phyloP scores from a whole-genome alignment of 2,329 filamentous ascomycete genomes.

The Fusarium robinianum region DNA sequence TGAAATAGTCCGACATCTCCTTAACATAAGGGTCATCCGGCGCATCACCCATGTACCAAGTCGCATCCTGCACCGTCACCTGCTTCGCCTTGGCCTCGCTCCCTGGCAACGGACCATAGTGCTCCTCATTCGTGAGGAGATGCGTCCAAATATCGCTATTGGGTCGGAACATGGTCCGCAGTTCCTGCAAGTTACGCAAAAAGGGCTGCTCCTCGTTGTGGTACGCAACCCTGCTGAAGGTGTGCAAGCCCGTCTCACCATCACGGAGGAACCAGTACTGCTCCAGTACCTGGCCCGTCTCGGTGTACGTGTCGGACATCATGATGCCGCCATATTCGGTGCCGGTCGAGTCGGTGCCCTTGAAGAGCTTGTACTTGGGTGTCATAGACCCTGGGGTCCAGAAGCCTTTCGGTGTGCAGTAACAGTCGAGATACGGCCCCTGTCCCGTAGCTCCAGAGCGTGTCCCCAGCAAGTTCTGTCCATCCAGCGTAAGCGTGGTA shows the following conservation, averaged over 20 bases:
- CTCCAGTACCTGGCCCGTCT: conserved; percentile 62
- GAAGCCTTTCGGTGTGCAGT: conserved; percentile 62
- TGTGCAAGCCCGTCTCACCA: conserved; percentile 65
- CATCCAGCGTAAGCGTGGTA: conserved; percentile 43
- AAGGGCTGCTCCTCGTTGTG: conserved; percentile 60
- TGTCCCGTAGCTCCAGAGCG: conserved; percentile 46
- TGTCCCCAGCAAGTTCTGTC: conserved; percentile 55
- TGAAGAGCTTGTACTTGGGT: conserved; percentile 49
- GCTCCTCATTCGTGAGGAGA: conserved; percentile 59
- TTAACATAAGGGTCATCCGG: conserved; percentile 59
- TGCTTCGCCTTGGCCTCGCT: conserved; percentile 43
- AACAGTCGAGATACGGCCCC: conserved; percentile 66
- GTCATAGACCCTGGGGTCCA: conserved; percentile 61
- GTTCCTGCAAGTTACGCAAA: conserved; percentile 62
- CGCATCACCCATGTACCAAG: conserved; percentile 62
- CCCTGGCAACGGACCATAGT: conserved; percentile 55
- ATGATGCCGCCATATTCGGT: conserved; percentile 61
- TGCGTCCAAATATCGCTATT: conserved; percentile 66
- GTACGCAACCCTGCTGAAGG: conserved; percentile 64
- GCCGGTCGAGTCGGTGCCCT: conserved; percentile 52
- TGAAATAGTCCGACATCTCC: conserved; percentile 64
- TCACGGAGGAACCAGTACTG: conserved; percentile 69
- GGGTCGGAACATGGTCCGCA: conserved; percentile 64
- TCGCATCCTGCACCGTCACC: conserved; percentile 64
- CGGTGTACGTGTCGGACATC: conserved; percentile 62